Evolutionary conservation across 805 yeast species (phyloP).

Genomic region (Monosporozyma aquatica): DNA sequence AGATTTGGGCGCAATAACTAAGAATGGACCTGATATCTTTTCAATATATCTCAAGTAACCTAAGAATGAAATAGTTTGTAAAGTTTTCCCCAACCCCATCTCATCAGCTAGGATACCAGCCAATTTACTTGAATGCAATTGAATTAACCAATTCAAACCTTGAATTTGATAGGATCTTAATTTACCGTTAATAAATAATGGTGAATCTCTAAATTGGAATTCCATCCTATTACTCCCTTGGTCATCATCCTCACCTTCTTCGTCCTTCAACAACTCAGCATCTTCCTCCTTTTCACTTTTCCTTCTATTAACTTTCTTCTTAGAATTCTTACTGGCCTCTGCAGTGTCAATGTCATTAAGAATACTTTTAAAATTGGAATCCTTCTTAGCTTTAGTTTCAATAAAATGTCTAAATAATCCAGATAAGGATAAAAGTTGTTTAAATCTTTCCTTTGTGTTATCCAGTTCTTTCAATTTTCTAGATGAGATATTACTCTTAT

Average conservation of each 20-base stretch:
- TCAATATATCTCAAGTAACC: slow-evolving; percentile 61
- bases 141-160: slow-evolving; percentile 75
- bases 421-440: slow-evolving; percentile 56
- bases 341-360: slow-evolving; percentile 33
- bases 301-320: slow-evolving; percentile 38
- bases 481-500: background rate
- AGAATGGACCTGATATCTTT: slow-evolving; percentile 58
- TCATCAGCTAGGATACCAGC: slow-evolving; percentile 79
- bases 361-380: slow-evolving; percentile 47
- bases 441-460: slow-evolving; percentile 60
- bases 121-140: slow-evolving; percentile 56
- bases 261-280: slow-evolving; percentile 53
- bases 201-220: slow-evolving; percentile 68
- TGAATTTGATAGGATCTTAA: slow-evolving; percentile 70
- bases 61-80: slow-evolving; percentile 68
- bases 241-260: slow-evolving; percentile 19
- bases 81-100: slow-evolving; percentile 78
- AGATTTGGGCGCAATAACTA: slow-evolving; percentile 71
- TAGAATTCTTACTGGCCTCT: slow-evolving; percentile 20
- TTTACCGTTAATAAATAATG: slow-evolving; percentile 57
- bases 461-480: slow-evolving; percentile 22
- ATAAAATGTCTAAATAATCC: slow-evolving; percentile 61
- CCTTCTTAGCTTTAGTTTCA: slow-evolving; percentile 52
- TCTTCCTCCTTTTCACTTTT: slow-evolving; percentile 76
- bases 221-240: slow-evolving; percentile 18